Base-by-base conservation (phyloP, 305 asterid species). In the Fraxinus latifolia region DNA sequence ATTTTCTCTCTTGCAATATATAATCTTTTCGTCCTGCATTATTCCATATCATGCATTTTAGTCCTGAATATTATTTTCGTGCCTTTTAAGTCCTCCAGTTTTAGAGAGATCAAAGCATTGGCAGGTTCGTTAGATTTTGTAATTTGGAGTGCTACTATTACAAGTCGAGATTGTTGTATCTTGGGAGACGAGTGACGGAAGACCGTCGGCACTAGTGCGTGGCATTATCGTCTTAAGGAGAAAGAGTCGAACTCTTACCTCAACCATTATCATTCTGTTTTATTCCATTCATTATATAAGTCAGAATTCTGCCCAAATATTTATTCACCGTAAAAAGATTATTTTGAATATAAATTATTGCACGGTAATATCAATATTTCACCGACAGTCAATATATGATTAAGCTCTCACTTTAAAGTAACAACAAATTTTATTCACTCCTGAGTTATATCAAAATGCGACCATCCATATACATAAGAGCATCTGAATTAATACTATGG, bases 391-490 rank as follows among this genome's bases (percentile, higher is more conserved):
- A 17, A 47, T 14, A 47, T 14, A 47, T 47, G 17, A 47, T 47
- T 47, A 3, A 47, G 19, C n/a, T 47, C 58, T 47, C 17, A 34
- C 37, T 25, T 60, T 60, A 17, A 60, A 19, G 21, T 67, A 27
- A 27, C 17, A 29, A 67, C 19, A 32, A 72, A 11, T 1, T 78
- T 81, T 76, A 82, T 80, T 87, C 9, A 15, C 58, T 12, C 4
- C 11, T 1, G 27, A 27, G 33, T 44, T 29, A 82, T 55, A 86
- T 42, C 15, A 75, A 47, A 47, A 70, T 47, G 25, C 50, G 29
- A 80, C 37, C 82, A 79, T 80, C 74, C 81, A 76, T 77, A 81
- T 25, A 77, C 79, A 58, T 78, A 53, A 68, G 77, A 77, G 25
- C 74, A 85, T 75, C 76, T 65, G 42, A 80, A 72, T 39, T 39